A percentile compares a stretch with the other conserved stretches of the same genome.
Conservation (phyloP, 176 grass and related monocot species). For the Musa schizocarpa region DNA sequence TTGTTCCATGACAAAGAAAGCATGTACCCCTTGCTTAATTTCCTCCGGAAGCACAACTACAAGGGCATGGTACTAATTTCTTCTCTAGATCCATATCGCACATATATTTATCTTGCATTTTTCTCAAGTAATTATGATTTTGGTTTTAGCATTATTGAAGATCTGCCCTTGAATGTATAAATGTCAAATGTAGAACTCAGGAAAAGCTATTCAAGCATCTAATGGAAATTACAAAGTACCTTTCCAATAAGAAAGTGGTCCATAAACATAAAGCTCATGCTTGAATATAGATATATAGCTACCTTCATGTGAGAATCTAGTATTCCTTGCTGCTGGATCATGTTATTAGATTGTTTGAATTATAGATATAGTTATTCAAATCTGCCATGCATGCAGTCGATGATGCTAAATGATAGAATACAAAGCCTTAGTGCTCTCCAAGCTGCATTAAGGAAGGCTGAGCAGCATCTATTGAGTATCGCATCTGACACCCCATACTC, state of each 20-base stretch:
- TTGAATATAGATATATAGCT: too few relatives aligned
- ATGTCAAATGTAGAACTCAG: too few relatives aligned
- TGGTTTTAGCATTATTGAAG: too few relatives aligned
- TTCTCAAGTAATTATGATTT: neutral
- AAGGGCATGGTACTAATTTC: constrained; percentile 70
- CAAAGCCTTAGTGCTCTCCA: constrained; percentile 75
- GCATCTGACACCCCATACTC: constrained; percentile 59
- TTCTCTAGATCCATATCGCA: neutral
- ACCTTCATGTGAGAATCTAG: neutral
- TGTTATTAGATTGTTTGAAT: too few relatives aligned
- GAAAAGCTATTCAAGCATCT: too few relatives aligned
- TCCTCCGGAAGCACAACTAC: constrained; percentile 88
- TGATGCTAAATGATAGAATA: constrained; percentile 97
- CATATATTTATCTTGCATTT: neutral
- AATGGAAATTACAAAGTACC: too few relatives aligned
- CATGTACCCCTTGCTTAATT: constrained; percentile 92
- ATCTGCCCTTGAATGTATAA: too few relatives aligned
- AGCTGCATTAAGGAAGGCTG: constrained; percentile 80
- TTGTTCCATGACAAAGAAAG: constrained; percentile 96
- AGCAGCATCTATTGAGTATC: constrained; percentile 62
- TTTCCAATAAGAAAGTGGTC: too few relatives aligned
- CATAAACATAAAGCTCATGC: too few relatives aligned
- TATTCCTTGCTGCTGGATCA: too few relatives aligned
- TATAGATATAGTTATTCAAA: too few relatives aligned
- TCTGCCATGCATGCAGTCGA: constrained; percentile 37